Conservation (phyloP, 305 asterid genomes). For the Fraxinus floribunda region DNA sequence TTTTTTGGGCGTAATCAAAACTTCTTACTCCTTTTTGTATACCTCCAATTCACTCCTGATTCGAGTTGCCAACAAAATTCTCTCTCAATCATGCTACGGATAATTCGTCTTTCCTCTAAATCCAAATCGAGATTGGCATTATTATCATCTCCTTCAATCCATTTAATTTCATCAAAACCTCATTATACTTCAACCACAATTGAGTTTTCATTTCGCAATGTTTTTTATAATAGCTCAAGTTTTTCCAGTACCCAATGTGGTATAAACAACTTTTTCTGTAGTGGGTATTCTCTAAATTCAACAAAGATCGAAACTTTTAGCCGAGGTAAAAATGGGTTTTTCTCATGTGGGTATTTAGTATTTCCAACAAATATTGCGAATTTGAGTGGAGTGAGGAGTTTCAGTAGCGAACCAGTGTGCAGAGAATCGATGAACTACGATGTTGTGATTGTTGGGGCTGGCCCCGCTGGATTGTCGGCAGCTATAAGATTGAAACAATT, state of each 20-base stretch:
- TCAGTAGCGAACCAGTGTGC: conserved; percentile 49
- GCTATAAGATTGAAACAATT: conserved; percentile 88
- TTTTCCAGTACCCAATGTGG: conserved; percentile 18
- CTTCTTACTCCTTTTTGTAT: background rate
- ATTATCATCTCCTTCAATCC: background rate
- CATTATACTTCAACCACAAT: background rate
- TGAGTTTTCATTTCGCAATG: conserved; percentile 19
- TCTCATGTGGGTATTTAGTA: conserved; percentile 27
- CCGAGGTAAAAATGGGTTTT: conserved; percentile 24
- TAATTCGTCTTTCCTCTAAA: conserved; percentile 20
- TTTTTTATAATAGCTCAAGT: conserved; percentile 1
- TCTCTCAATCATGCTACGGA: conserved; percentile 27
- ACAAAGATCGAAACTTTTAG: conserved; percentile 18
- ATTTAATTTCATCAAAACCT: conserved; percentile 8
- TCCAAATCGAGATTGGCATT: conserved; percentile 17
- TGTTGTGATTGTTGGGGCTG: conserved; percentile 95
- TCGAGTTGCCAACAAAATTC: background rate
- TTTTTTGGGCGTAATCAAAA: too few relatives aligned
- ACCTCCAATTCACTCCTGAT: background rate
- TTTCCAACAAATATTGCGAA: conserved; percentile 24
- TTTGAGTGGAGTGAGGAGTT: conserved; percentile 39
- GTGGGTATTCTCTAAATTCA: conserved; percentile 23
- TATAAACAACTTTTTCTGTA: conserved; percentile 1
- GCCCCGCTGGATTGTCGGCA: conserved; percentile 96
- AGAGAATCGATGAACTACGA: conserved; percentile 82